Percentiles rank a stretch among this genome's conserved stretches.
Evolutionary conservation across 2,329 filamentous ascomycete genomes (phyloP).

Genomic region (Chaetothyriales sp.): DNA sequence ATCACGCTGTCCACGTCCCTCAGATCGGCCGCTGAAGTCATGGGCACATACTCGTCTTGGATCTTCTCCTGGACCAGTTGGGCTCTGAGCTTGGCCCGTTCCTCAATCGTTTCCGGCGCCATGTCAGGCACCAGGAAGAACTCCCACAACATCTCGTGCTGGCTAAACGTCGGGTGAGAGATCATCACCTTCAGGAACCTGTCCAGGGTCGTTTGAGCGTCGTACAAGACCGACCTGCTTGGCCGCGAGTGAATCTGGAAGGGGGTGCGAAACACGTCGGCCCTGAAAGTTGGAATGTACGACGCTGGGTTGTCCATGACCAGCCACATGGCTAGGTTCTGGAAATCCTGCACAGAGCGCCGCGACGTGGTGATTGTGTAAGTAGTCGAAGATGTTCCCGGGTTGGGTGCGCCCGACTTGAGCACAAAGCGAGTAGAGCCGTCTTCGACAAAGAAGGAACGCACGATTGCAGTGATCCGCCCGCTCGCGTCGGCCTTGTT

Average conservation of each 20-base stretch:
- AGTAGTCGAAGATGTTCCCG: slow-evolving; percentile 56
- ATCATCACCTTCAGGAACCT: slow-evolving; percentile 77
- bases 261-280: slow-evolving; percentile 54
- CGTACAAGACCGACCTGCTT: slow-evolving; percentile 69
- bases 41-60: slow-evolving; percentile 71
- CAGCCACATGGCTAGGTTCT: slow-evolving; percentile 71
- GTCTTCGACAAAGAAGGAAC: slow-evolving; percentile 95
- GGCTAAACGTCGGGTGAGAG: slow-evolving; percentile 78
- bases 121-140: slow-evolving; percentile 96
- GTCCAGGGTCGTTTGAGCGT: slow-evolving; percentile 75
- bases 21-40: slow-evolving; percentile 42
- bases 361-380: slow-evolving; percentile 84
- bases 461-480: slow-evolving; percentile 79
- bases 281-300: slow-evolving; percentile 69
- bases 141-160: slow-evolving; percentile 96
- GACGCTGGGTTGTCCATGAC: slow-evolving; percentile 84
- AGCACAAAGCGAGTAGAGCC: slow-evolving; percentile 82
- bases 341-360: slow-evolving; percentile 75
- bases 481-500: slow-evolving; percentile 49
- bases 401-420: slow-evolving; percentile 67
- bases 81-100: slow-evolving; percentile 74
- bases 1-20: slow-evolving; percentile 88
- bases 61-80: slow-evolving; percentile 70
- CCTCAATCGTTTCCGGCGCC: slow-evolving; percentile 74
- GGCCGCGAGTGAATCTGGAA: slow-evolving; percentile 90